Evolutionary conservation across 2,329 filamentous ascomycete genomes (phyloP).

Genomic region (Gliomastix tumulicola): DNA sequence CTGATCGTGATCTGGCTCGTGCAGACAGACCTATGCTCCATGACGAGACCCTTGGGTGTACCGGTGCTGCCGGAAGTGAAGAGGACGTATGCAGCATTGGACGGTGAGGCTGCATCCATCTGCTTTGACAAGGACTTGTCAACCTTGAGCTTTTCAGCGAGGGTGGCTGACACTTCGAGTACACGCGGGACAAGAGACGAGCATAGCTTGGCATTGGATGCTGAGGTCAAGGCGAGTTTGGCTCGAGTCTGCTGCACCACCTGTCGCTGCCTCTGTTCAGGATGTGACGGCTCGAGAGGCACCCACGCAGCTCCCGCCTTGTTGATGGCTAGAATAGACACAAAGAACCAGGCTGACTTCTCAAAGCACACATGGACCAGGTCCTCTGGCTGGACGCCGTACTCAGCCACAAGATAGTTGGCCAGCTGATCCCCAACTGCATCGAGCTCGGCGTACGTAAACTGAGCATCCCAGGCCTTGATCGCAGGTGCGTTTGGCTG

Average conservation of each 20-base stretch:
- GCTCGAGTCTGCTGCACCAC: background rate
- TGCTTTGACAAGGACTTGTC: background rate
- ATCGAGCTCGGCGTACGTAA: background rate
- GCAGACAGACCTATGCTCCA: slow-evolving; percentile 10
- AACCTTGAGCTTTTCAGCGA: background rate
- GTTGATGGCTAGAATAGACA: slow-evolving; percentile 11
- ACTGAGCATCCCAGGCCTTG: background rate
- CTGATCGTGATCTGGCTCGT: slow-evolving; percentile 5
- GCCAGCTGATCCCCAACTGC: background rate
- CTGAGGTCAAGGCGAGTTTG: background rate
- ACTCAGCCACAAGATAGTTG: background rate
- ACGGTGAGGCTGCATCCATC: background rate
- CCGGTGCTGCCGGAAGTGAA: slow-evolving; percentile 17
- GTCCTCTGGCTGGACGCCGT: slow-evolving; percentile 9
- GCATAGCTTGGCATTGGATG: background rate
- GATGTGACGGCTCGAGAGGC: slow-evolving; percentile 8
- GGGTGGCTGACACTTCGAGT: background rate
- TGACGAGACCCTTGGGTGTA: slow-evolving; percentile 13
- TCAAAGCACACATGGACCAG: slow-evolving; percentile 9
- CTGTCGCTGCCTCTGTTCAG: background rate
- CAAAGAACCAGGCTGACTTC: slow-evolving; percentile 9
- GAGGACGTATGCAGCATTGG: slow-evolving; percentile 10
- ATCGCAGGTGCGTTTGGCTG: slow-evolving; percentile 10
- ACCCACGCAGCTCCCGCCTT: slow-evolving; percentile 14
- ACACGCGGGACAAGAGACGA: background rate